Evolutionary conservation across 345 rosid genomes (phyloP).

Genomic region (Raphanus raphanistrum): DNA sequence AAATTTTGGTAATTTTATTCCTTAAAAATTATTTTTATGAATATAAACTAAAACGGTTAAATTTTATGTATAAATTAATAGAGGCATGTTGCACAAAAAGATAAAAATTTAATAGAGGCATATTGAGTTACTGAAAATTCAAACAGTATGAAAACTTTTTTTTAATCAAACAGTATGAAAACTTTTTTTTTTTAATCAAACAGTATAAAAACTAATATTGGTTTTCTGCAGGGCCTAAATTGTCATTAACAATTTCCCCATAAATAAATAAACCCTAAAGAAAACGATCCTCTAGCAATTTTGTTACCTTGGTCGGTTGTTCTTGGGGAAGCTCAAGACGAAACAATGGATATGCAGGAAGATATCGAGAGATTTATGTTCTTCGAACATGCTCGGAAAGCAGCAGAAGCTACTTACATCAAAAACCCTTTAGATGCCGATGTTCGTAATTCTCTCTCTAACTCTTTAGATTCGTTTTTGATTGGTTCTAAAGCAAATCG

Average conservation of each 20-base stretch:
- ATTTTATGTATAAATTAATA: no score
- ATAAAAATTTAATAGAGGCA: no score
- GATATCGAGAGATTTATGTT: constrained; percentile 73
- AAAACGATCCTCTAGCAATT: not conserved
- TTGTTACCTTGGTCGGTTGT: not conserved
- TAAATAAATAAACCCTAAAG: not conserved
- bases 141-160: no score
- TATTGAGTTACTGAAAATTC: no score
- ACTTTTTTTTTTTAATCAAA: no score
- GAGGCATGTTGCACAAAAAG: no score
- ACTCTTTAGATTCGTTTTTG: not conserved
- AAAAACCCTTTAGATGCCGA: constrained; percentile 74
- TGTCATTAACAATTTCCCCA: not conserved
- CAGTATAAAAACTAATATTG: not conserved
- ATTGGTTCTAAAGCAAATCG: not conserved
- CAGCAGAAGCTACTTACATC: constrained; percentile 69
- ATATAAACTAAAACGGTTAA: no score
- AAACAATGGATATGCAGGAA: constrained; percentile 50
- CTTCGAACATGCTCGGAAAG: constrained; percentile 83
- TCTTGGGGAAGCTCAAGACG: not conserved
- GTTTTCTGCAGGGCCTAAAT: not conserved
- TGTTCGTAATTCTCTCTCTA: constrained; percentile 42
- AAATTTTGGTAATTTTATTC: no score
- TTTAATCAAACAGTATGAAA: no score
- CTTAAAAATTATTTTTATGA: no score